phyloP scores from a whole-genome alignment of 257 asterid genomes.

The Voacanga thouarsii region DNA sequence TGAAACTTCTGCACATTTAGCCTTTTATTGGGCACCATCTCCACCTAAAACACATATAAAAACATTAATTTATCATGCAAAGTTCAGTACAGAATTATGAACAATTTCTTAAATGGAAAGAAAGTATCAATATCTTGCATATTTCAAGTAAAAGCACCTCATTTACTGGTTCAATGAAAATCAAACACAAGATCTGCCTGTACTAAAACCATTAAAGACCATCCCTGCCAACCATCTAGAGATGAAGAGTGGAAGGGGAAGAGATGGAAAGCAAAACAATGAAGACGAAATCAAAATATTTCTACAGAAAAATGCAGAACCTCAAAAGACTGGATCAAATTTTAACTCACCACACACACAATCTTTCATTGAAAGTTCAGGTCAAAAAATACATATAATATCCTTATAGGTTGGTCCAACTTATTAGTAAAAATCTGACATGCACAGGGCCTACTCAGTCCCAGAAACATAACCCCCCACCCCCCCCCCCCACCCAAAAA shows the following conservation, averaged over 20 bases:
- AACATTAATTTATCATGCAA: background rate
- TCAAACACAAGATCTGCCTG: background rate
- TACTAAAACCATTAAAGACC: background rate
- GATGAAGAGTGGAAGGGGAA: background rate
- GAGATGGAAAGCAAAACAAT: background rate
- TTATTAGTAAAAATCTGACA: background rate
- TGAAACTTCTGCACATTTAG: constrained; percentile 95
- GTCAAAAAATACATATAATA: background rate
- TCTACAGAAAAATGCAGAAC: background rate
- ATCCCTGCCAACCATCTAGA: background rate
- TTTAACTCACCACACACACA: background rate
- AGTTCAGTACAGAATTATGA: background rate
- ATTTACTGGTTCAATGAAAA: background rate
- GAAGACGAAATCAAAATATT: background rate
- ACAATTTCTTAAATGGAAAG: background rate
- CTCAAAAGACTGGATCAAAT: background rate
- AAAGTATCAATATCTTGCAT: background rate
- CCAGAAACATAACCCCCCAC: background rate
- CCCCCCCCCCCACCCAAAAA: too few species aligned
- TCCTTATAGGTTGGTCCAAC: background rate
- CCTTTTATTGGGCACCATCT: constrained; percentile 96
- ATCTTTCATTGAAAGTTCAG: background rate
- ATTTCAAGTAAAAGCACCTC: background rate
- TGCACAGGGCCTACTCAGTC: background rate
- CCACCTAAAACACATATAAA: constrained; percentile 57